These are phyloP conservation scores for Backusella circina DNA, from an alignment of 192 early-diverging fungal genomes.

Conservation along the genomic window DNA sequence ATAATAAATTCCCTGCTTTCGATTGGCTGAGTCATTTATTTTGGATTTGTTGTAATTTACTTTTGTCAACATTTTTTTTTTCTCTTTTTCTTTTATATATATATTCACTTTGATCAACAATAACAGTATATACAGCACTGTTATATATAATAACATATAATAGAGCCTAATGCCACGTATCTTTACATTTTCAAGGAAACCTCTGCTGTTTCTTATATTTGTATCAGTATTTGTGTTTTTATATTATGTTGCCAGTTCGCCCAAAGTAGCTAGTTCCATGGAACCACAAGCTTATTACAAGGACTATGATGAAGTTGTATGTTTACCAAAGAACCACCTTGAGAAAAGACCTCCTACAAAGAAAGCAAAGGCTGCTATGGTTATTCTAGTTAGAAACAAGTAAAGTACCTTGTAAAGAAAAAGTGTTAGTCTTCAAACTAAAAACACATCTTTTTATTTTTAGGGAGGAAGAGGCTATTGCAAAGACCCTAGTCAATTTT, in stretches of 20 bases:
- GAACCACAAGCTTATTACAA: conserved; percentile 33
- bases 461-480: conserved; percentile 55
- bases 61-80: not conserved
- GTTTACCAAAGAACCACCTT: conserved; percentile 29
- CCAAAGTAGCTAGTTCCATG: conserved; percentile 20
- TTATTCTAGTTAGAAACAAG: conserved; percentile 65
- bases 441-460: not conserved
- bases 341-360: conserved; percentile 24
- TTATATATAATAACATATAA: not conserved
- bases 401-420: conserved; percentile 1
- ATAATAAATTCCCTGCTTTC: no score
- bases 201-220: conserved; percentile 23
- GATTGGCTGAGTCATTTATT: no score
- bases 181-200: conserved; percentile 29
- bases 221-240: conserved; percentile 26
- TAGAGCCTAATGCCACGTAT: not conserved
- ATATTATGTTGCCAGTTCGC: conserved; percentile 26
- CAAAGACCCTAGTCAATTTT: conserved; percentile 50
- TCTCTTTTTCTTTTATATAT: not conserved
- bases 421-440: not conserved
- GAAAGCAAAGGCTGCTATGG: conserved; percentile 53
- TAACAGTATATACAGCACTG: not conserved
- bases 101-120: not conserved
- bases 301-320: conserved; percentile 32
- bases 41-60: no score